A percentile compares a stretch with the other conserved stretches of the same genome.
Conservation (phyloP, 805 yeast genomes). For the Isabelozyma rhagii region DNA sequence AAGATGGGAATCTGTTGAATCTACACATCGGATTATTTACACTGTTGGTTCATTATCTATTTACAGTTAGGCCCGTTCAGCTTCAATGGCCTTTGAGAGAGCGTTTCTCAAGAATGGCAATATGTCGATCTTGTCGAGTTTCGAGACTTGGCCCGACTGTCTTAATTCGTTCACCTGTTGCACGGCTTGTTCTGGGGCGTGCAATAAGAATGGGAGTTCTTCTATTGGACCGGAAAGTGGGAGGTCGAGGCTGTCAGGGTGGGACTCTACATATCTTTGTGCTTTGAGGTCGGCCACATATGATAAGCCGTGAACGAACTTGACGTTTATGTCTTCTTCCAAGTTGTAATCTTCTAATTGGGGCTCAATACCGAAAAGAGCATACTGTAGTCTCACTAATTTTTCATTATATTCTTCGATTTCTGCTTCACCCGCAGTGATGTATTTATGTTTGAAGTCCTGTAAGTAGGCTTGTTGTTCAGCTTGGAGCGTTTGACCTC, state of each 20-base stretch:
- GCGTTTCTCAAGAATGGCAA: constrained; percentile 36
- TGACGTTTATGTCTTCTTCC: constrained; percentile 47
- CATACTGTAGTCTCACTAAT: constrained; percentile 74
- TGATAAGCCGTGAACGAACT: constrained; percentile 62
- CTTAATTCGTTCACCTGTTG: constrained; percentile 49
- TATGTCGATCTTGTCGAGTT: constrained; percentile 37
- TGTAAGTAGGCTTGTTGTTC: constrained; percentile 48
- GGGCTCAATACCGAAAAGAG: constrained; percentile 81
- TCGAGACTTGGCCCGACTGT: constrained; percentile 25
- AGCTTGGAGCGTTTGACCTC: constrained; percentile 48
- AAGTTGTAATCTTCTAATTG: constrained; percentile 55
- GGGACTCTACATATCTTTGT: constrained; percentile 27
- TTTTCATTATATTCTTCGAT: constrained; percentile 58
- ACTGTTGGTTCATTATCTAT: not conserved
- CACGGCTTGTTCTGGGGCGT: constrained; percentile 36
- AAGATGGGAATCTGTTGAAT: not conserved
- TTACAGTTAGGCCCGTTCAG: constrained; percentile 3
- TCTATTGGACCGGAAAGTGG: constrained; percentile 41
- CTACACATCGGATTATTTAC: not conserved
- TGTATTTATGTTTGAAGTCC: constrained; percentile 57
- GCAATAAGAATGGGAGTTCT: constrained; percentile 39
- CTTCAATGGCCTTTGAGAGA: constrained; percentile 13
- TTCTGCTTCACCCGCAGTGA: constrained; percentile 53
- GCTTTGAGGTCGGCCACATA: constrained; percentile 68
- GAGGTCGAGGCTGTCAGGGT: constrained; percentile 20